Percentiles rank a stretch among this genome's conserved stretches.
Conservation (phyloP, 2,329 filamentous ascomycete genomes). For the Sordariomycetes sp. region DNA sequence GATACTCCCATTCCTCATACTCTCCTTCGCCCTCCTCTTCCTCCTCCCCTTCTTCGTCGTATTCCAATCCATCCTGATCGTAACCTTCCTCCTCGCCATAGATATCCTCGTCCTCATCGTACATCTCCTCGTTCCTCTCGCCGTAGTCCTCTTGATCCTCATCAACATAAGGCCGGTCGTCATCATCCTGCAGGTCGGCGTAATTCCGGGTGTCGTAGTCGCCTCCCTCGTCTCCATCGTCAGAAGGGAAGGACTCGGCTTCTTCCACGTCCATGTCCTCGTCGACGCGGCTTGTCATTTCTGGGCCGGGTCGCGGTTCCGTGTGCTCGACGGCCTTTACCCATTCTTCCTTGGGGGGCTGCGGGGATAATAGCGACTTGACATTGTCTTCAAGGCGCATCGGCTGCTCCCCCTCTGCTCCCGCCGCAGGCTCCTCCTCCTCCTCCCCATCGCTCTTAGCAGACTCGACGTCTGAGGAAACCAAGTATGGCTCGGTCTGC, state of each 20-base stretch:
- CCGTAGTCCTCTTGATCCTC: constrained; percentile 6
- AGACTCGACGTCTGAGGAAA: not conserved
- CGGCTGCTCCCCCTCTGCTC: not conserved
- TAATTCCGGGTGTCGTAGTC: constrained; percentile 4
- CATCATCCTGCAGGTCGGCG: constrained; percentile 2
- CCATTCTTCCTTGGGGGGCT: not conserved
- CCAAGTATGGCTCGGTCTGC: not conserved
- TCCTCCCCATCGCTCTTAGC: not conserved
- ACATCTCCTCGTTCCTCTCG: constrained; percentile 14
- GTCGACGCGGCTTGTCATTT: not conserved
- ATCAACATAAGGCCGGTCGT: constrained; percentile 13
- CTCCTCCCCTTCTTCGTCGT: constrained; percentile 2
- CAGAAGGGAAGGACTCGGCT: not conserved
- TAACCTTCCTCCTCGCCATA: not conserved
- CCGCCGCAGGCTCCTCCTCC: not conserved
- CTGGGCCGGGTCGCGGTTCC: constrained; percentile 5
- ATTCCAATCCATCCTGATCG: constrained; percentile 5
- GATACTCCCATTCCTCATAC: constrained; percentile 2
- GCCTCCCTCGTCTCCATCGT: not conserved
- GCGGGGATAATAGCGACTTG: not conserved
- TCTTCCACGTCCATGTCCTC: not conserved
- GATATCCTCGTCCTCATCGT: constrained; percentile 12
- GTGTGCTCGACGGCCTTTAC: constrained; percentile 8
- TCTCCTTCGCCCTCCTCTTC: constrained; percentile 2
- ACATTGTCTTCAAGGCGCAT: not conserved